Conservation (phyloP, 2,329 filamentous ascomycete species). For the Alternaria angustiovoidea region DNA sequence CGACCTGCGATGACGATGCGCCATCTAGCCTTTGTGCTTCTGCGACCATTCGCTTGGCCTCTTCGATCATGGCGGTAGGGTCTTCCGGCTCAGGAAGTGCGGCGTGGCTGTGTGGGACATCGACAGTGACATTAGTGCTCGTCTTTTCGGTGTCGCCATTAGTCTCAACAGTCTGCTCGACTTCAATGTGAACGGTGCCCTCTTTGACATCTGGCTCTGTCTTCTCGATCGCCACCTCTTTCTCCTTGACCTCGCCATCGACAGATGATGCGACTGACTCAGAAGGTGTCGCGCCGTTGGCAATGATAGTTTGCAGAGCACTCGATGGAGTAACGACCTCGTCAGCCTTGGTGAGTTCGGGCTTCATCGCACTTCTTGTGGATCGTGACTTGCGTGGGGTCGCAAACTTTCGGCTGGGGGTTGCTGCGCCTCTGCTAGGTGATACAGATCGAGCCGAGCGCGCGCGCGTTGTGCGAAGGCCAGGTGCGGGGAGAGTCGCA, state of each 20-base stretch:
- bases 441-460: constrained; percentile 68
- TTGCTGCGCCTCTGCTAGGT: constrained; percentile 60
- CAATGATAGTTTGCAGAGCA: constrained; percentile 47
- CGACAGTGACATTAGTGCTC: constrained; percentile 76
- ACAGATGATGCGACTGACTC: constrained; percentile 51
- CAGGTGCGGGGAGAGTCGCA: constrained; percentile 19
- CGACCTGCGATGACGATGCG: constrained; percentile 26
- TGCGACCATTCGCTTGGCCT: constrained; percentile 88
- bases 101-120: constrained; percentile 72
- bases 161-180: constrained; percentile 70
- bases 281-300: constrained; percentile 38
- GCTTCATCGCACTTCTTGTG: constrained; percentile 49
- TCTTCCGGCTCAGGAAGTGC: constrained; percentile 79
- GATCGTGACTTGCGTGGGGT: constrained; percentile 64
- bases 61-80: constrained; percentile 81
- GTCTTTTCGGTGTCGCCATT: constrained; percentile 71
- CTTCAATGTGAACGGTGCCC: constrained; percentile 71
- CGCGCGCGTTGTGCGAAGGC: constrained; percentile 53
- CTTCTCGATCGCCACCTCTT: constrained; percentile 12
- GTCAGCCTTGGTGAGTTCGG: constrained; percentile 41
- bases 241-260: constrained; percentile 51
- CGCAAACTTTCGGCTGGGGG: constrained; percentile 56
- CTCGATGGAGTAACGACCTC: constrained; percentile 57
- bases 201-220: constrained; percentile 26
- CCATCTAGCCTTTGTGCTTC: constrained; percentile 66